Percentiles rank a stretch among this genome's conserved stretches.
Evolutionary conservation across 257 asterid species (phyloP).

Genomic region (Eustoma russellianum): DNA sequence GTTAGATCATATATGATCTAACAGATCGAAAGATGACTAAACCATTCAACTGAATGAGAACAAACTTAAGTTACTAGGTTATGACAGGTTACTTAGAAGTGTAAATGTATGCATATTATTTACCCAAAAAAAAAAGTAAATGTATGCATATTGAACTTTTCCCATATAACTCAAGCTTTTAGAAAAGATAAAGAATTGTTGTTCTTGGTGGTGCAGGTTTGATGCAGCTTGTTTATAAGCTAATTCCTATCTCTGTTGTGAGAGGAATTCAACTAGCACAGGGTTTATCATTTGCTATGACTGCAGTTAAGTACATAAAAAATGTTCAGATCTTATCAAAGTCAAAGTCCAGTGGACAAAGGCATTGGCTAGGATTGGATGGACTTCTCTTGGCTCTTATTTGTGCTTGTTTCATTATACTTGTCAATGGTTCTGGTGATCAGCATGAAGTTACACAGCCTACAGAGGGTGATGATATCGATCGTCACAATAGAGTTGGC

Average conservation of each 20-base stretch:
- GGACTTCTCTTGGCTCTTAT: conserved; percentile 51
- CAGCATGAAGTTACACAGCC: conserved; percentile 16
- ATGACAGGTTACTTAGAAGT: no score
- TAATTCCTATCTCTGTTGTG: conserved; percentile 59
- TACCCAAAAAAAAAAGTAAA: no score
- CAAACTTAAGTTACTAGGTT: no score
- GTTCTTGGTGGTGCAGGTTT: conserved; percentile 12
- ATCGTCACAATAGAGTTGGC: background rate
- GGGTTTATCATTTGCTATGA: conserved; percentile 63
- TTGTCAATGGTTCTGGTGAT: conserved; percentile 51
- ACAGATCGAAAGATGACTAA: no score
- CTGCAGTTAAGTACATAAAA: conserved; percentile 56
- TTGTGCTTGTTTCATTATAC: conserved; percentile 50
- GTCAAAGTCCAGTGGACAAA: conserved; percentile 41
- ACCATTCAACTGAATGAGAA: no score
- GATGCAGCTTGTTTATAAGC: conserved; percentile 51
- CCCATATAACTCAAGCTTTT: no score
- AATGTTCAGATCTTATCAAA: conserved; percentile 42
- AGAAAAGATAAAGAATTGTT: no score
- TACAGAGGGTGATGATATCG: conserved; percentile 2
- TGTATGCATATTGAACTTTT: no score
- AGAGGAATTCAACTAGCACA: conserved; percentile 87
- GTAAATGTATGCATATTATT: no score
- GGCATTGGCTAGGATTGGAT: conserved; percentile 70
- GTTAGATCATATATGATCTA: no score